Evolutionary conservation across 2,329 filamentous ascomycete genomes (phyloP).

Genomic region (Fusarium anguioides): DNA sequence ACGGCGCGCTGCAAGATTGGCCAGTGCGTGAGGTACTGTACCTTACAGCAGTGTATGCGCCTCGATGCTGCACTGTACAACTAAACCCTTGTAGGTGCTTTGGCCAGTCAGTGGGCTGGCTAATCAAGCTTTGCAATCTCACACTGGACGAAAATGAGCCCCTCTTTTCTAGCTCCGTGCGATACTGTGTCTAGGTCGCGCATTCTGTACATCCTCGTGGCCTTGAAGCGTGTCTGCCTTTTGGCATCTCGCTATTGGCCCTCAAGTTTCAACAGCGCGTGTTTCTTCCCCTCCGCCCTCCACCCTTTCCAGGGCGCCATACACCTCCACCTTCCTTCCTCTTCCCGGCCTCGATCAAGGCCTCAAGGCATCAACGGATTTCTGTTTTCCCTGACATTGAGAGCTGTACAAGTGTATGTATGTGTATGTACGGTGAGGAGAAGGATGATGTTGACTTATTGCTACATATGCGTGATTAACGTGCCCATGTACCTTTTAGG

Average conservation of each 20-base stretch:
- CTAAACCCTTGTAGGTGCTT: slow-evolving; percentile 19
- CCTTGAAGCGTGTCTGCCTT: slow-evolving; percentile 42
- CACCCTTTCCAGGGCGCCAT: slow-evolving; percentile 30
- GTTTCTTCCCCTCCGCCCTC: slow-evolving; percentile 26
- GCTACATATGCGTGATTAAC: slow-evolving; percentile 16
- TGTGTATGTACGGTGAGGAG: slow-evolving; percentile 8
- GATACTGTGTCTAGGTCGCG: slow-evolving; percentile 26
- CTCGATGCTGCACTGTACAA: slow-evolving; percentile 11
- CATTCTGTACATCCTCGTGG: slow-evolving; percentile 30
- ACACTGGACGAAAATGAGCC: slow-evolving; percentile 20
- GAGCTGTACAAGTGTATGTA: neutral
- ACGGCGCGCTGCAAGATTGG: slow-evolving; percentile 28
- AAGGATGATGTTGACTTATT: slow-evolving; percentile 10
- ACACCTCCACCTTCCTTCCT: slow-evolving; percentile 36
- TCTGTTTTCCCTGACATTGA: slow-evolving; percentile 10
- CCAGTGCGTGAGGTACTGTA: slow-evolving; percentile 27
- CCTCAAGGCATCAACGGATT: slow-evolving; percentile 29
- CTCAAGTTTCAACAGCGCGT: slow-evolving; percentile 31
- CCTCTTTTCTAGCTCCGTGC: slow-evolving; percentile 34
- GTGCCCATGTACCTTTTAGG: neutral
- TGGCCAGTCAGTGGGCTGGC: slow-evolving; percentile 23
- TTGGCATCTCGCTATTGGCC: slow-evolving; percentile 41
- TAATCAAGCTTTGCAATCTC: neutral
- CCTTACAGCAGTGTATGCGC: neutral
- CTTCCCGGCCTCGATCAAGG: slow-evolving; percentile 25